phyloP scores from a whole-genome alignment of 2,329 filamentous ascomycete species.

The Colletotrichum sp. region DNA sequence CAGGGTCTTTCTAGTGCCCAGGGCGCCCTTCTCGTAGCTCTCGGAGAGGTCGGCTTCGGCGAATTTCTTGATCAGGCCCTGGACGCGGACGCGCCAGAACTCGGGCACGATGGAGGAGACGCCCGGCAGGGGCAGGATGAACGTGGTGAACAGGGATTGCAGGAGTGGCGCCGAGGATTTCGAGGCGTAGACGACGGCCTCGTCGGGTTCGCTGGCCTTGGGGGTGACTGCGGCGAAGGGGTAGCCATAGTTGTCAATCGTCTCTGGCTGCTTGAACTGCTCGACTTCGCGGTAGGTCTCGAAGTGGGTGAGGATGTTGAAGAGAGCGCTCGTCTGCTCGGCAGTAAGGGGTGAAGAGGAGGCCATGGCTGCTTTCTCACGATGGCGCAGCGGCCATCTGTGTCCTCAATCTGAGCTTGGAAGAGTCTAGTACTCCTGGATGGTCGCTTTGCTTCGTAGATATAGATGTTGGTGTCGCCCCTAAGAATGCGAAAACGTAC shows the following conservation, averaged over 20 bases:
- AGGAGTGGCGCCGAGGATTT: slow-evolving; percentile 66
- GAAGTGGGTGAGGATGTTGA: slow-evolving; percentile 65
- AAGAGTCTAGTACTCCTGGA: neutral
- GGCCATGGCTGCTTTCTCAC: neutral
- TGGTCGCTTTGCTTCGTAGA: neutral
- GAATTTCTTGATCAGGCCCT: slow-evolving; percentile 64
- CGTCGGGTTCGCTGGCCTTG: neutral
- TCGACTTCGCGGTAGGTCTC: slow-evolving; percentile 73
- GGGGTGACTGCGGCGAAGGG: slow-evolving; percentile 57
- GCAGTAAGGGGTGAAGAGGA: slow-evolving; percentile 27
- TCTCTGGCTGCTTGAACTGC: slow-evolving; percentile 68
- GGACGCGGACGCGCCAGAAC: slow-evolving; percentile 70
- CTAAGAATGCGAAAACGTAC: neutral
- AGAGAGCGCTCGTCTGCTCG: slow-evolving; percentile 56
- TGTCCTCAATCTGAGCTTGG: neutral
- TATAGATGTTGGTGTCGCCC: neutral
- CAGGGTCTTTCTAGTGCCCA: slow-evolving; percentile 77
- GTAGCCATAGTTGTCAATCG: slow-evolving; percentile 71
- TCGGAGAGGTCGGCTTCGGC: slow-evolving; percentile 75
- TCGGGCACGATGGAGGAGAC: slow-evolving; percentile 64
- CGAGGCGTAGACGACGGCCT: slow-evolving; percentile 25
- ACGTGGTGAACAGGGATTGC: slow-evolving; percentile 69
- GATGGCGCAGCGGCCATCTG: neutral
- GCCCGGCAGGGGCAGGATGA: slow-evolving; percentile 70
- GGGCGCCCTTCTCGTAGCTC: slow-evolving; percentile 79